These are phyloP conservation scores for Ramaria sp. DNA, from an alignment of 768 basidiomycete genomes.

Conservation along the genomic window DNA sequence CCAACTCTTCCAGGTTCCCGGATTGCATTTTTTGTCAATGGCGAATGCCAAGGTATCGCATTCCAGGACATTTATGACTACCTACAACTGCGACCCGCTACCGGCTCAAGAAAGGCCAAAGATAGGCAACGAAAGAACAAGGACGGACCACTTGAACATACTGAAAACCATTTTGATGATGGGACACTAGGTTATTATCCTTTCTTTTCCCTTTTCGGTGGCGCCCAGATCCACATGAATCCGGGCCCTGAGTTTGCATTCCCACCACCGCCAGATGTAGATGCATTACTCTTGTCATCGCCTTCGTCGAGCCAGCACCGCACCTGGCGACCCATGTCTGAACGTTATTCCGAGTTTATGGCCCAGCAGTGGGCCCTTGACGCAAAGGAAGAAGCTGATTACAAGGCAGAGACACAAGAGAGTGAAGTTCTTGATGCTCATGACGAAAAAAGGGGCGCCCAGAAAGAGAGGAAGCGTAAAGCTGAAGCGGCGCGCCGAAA, in stretches of 20 bases:
- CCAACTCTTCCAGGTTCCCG: conserved; percentile 61
- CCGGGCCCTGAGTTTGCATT: conserved; percentile 81
- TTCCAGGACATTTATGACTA: conserved; percentile 88
- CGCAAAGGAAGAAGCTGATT: conserved; percentile 64
- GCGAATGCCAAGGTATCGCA: conserved; percentile 71
- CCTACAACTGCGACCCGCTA: conserved; percentile 62
- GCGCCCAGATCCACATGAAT: conserved; percentile 75
- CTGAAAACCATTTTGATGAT: conserved; percentile 85
- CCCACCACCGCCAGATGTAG: conserved; percentile 72
- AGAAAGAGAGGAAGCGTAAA: conserved; percentile 10
- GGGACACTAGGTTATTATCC: conserved; percentile 94
- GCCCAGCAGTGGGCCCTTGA: conserved; percentile 73
- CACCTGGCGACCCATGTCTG: conserved; percentile 71
- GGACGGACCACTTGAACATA: conserved; percentile 57
- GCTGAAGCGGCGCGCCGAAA: conserved; percentile 9
- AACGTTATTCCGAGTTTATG: conserved; percentile 81
- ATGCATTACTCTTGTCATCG: conserved; percentile 38
- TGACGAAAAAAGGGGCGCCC: conserved; percentile 4
- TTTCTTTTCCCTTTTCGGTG: conserved; percentile 87
- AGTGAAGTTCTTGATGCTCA: background rate
- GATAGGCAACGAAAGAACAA: conserved; percentile 47
- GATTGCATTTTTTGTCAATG: conserved; percentile 89
- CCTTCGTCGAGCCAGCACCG: conserved; percentile 22
- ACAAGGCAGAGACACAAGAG: conserved; percentile 19
- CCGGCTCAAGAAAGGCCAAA: conserved; percentile 53